Base-by-base conservation (phyloP, 495 filamentous ascomycete genomes). In the Penicillium maclennaniae region DNA sequence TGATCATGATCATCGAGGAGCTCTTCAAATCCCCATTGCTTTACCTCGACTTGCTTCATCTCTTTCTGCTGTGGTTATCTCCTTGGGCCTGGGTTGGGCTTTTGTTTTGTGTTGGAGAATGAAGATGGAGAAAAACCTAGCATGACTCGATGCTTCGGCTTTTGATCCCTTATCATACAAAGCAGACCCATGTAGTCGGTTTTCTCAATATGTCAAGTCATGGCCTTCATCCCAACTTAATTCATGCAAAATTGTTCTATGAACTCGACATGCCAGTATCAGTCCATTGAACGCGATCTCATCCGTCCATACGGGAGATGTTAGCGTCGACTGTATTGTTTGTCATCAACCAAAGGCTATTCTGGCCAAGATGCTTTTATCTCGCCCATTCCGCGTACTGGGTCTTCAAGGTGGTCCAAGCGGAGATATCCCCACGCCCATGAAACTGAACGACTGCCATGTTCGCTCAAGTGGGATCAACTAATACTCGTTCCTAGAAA, bases 191-290 rank as follows among this genome's bases (percentile, higher is more conserved):
- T 62, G 55, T 77, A 77, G 16, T n/a, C n/a, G n/a, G n/a, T n/a
- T 54, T 60, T 80, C 75, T 12, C 60, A 53, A 25, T 74, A 75
- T 51, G 78, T 68, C 42, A 80, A 25, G 27, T 68, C 60, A 54
- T 83, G 73, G 72, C 4, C 60, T 45, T 79, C 78, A 58, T 83
- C 79, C 83, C 82, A 85, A 27, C 84, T 72, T 1, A 82, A 79
- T 43, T 84, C 76, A 49, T 85, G 85, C 10, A 85, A 74, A 28
- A 84, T 69, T 0, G 80, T 83, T 6, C 83, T 82, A 43, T 76
- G 65, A 5, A 71, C 71, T 14, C 78, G 68, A 25, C 79, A 64
- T 0, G 78, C 71, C 27, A 69, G 63, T 28, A 81, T 71, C 3
- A 77, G 79, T 38, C 69, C 65, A 31, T 79, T 69, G 4, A 87